Evolutionary conservation across 179 eudicot genomes (phyloP), one percentile per base, ranked within the genome.

Genomic region (Patellifolia procumbens): DNA sequence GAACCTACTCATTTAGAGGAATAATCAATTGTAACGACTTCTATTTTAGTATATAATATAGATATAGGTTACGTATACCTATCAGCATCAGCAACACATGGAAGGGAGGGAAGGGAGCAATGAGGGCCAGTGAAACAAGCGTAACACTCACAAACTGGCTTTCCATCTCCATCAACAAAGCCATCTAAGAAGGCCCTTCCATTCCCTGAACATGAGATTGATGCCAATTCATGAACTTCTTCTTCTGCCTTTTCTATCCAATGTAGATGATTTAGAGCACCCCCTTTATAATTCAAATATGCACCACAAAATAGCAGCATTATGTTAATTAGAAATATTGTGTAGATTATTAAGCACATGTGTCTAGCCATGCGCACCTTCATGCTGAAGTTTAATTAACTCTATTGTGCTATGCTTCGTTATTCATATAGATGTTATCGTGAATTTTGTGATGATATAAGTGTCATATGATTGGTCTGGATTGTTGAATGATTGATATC

Each of bases 111-210:
- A 0, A 7, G 12, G 52, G 90, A 87, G 81, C 94, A 90, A 62
- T 88, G 83, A 67, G 73, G 81, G 76, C 94, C 91, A 26, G 63
- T 49, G 70, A 39, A 90, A 78, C 94, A 86, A 35, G 85, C 46
- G 26, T 85, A 81, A 52, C 91, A 88, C 81, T 88, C 91, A 67
- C 91, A 88, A 70, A 78, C 73, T 0, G 85, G 88, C 15, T 76
- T 72, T 10, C 81, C 85, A 53, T 79, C 80, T 6, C 42, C 6
- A 60, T 52, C 76, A 34, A 74, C 2, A 3, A 61, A 43, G 9
- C 91, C 88, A 77, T 89, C 93, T 56, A 87, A 49, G 76, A 80
- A 89, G 10, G 91, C 89, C 34, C 75, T 69, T 15, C 94, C 91
- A 76, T 86, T 89, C 10, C 91, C 91, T 0, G 94, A 88, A 62